These are phyloP conservation scores for Hygrocybe punicea DNA, from an alignment of 768 basidiomycete species.

Conservation along the genomic window DNA sequence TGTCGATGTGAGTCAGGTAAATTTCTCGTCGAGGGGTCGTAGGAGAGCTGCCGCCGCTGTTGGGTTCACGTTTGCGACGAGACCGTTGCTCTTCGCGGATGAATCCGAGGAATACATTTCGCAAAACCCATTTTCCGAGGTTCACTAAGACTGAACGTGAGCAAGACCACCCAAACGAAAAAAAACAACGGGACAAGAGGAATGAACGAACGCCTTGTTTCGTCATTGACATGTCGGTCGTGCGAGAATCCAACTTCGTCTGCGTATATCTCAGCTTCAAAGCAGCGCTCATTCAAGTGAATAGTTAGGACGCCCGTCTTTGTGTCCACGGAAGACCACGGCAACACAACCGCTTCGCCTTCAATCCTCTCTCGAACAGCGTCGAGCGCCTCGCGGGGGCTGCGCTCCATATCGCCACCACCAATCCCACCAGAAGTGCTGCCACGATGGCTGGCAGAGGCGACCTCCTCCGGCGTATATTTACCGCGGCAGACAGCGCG, in stretches of 20 bases:
- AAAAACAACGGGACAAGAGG: conserved; percentile 2
- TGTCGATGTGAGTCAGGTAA: background rate
- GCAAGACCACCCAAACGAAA: background rate
- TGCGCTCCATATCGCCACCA: conserved; percentile 46
- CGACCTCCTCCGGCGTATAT: conserved; percentile 64
- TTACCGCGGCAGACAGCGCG: conserved; percentile 70
- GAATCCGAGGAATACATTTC: conserved; percentile 80
- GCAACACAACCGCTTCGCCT: conserved; percentile 80
- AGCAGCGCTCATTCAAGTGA: conserved; percentile 82
- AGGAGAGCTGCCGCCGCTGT: conserved; percentile 11
- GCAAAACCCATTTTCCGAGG: conserved; percentile 85
- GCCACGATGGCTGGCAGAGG: conserved; percentile 49
- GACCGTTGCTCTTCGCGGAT: conserved; percentile 63
- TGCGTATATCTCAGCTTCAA: conserved; percentile 93
- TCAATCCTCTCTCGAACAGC: conserved; percentile 88
- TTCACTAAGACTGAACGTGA: conserved; percentile 57
- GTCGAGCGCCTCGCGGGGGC: conserved; percentile 82
- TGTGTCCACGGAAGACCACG: conserved; percentile 89
- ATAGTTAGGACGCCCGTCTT: conserved; percentile 85
- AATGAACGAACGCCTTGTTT: conserved; percentile 65
- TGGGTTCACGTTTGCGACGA: conserved; percentile 32
- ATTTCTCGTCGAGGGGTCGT: conserved; percentile 16
- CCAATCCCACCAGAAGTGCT: conserved; percentile 43
- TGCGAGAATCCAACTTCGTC: conserved; percentile 78
- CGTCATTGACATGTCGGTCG: conserved; percentile 66